Base-by-base conservation (phyloP, 2,329 filamentous ascomycete species). In the Cercospora citrullina region DNA sequence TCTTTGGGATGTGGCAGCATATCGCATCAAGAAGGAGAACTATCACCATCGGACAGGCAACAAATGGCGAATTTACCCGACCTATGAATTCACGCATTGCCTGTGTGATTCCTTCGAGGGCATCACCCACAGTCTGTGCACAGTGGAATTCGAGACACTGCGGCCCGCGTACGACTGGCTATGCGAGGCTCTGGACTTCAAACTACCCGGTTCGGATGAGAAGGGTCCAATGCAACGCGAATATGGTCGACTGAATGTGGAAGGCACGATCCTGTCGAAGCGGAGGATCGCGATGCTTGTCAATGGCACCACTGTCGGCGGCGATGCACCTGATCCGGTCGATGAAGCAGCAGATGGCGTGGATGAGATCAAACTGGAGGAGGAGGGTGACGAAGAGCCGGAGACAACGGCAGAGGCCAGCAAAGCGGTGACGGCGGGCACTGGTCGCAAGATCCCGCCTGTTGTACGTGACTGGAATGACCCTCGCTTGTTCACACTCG, bases 1-100 rank as follows among this genome's bases (percentile, higher is more conserved):
- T 80, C 94, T 97, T 91, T 97, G 94, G 94, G 94, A 98, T 83
- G 82, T 97, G 64, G 91, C 92, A 1, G 94, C 94, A 16, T 98
- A 97, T 80, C 89, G 94, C 69, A 90, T 98, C 65, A 86, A 93
- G 69, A 87, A 90, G 75, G 89, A 91, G 74, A 83, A 83, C 69
- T 85, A 89, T 53, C 93, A 96, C 78, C 89, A 92, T 79, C 87
- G 92, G 39, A 96, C 94, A 0, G 92, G 91, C 31, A 84, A 87
- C 71, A 89, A 90, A 77, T 98, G 94, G 93, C 90, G 89, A 79
- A 96, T 97, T 71, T 97, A 97, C 78, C 95, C 95, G 0, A 96
- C 94, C 0, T 97, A 97, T 76, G 94, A 97, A 79, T 96, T 96
- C 78, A 79, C 78, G 8, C 92, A 96, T 82, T 96, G 92, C 79